Evolutionary conservation across 2,329 filamentous ascomycete genomes (phyloP).

Genomic region (Metarhizium sp.): DNA sequence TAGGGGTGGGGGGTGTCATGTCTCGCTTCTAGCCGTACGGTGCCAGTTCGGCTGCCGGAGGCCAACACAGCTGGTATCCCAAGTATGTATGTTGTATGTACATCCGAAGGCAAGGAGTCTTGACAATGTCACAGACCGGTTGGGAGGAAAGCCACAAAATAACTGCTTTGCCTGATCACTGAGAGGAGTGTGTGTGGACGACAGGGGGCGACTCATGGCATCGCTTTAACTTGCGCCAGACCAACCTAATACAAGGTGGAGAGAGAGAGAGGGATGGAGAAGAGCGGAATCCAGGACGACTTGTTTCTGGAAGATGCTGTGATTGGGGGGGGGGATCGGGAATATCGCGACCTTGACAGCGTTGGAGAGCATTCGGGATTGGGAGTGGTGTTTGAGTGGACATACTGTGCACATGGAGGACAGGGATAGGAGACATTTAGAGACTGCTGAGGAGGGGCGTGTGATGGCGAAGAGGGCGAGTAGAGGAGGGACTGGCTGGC

Average conservation of each 20-base stretch:
- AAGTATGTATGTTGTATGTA: no score
- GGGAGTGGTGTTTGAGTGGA: not conserved
- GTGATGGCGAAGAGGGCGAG: not conserved
- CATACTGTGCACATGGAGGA: slow-evolving; percentile 3
- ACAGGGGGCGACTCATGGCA: slow-evolving; percentile 5
- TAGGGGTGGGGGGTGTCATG: slow-evolving; percentile 9
- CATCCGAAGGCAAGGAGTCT: not conserved
- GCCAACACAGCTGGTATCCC: not conserved
- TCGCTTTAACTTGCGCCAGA: not conserved
- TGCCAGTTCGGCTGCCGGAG: slow-evolving; percentile 11
- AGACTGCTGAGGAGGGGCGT: not conserved
- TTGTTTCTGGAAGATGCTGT: not conserved
- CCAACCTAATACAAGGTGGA: not conserved
- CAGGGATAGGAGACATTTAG: slow-evolving; percentile 1
- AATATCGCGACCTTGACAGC: not conserved
- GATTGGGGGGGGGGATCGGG: slow-evolving; percentile 4
- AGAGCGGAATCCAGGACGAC: not conserved
- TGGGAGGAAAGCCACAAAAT: not conserved
- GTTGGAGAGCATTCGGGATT: not conserved
- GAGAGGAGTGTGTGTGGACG: not conserved
- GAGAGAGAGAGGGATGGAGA: not conserved
- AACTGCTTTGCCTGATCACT: not conserved
- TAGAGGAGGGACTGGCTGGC: not conserved
- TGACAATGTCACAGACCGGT: not conserved
- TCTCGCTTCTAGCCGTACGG: slow-evolving; percentile 11